Evolutionary conservation across 2,329 filamentous ascomycete genomes (phyloP), one percentile per base, ranked within the genome.

Genomic region (Catunica adiposa): DNA sequence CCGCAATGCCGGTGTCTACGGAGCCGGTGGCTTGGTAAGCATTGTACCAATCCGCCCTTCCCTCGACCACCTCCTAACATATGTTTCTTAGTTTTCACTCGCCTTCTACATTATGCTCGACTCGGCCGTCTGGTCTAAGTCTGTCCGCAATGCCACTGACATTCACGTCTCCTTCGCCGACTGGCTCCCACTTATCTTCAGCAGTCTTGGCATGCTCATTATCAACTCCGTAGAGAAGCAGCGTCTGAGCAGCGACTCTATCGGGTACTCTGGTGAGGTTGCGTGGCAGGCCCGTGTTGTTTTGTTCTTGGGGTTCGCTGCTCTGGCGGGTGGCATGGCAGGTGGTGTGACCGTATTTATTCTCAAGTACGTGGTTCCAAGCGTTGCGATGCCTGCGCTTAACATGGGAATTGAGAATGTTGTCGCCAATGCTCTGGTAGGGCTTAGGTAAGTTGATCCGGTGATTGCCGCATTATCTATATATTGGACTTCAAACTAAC

Each of bases 211-310:
- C 60, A 83, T 84, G 79, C 73, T 84, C 58, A 83, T 83, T 66
- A 83, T 83, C 72, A 83, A 84, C 72, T 78, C 74, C 61, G 79
- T 83, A 60, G 79, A 83, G 69, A 83, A 84, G 69, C 71, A 78
- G 58, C 76, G 80, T 54, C 72, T 84, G 60, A 78, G 77, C 62
- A 73, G 76, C 62, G 79, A 84, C 69, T 76, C 71, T 56, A 81
- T 81, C 66, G 75, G 73, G 60, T 82, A 83, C 67, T 74, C 73
- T 58, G 79, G 80, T 51, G 74, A 71, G 51, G 80, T 84, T 26
- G 80, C 80, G 8, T 83, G 80, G 79, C 81, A 83, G 72, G 80
- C 80, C 20, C 74, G 80, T 59, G 78, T 83, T 26, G 80, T 84
- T 46, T 70, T 84, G 46, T 83, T 83, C 66, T 67, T 84, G 3